These are phyloP conservation scores for Mycena maculata DNA, from an alignment of 768 basidiomycete species.

Conservation along the genomic window DNA sequence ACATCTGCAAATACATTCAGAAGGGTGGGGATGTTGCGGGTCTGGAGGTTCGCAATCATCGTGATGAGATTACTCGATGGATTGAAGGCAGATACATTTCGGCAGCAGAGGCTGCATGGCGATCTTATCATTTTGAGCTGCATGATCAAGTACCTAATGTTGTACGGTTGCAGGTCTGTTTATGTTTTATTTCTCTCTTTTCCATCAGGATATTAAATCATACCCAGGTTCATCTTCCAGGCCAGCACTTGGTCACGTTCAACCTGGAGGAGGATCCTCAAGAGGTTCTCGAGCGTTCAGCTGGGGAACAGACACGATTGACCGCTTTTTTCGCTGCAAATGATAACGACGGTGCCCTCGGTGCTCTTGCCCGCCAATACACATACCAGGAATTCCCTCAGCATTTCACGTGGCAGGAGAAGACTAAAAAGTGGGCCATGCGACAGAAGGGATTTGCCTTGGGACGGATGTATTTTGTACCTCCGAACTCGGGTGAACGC, in stretches of 20 bases:
- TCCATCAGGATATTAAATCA: too few species aligned
- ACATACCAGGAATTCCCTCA: slow-evolving; percentile 56
- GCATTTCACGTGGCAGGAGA: slow-evolving; percentile 41
- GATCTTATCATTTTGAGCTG: too few species aligned
- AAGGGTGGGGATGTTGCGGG: too few species aligned
- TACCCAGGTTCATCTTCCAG: slow-evolving; percentile 58
- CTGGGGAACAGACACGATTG: slow-evolving; percentile 41
- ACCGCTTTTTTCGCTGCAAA: slow-evolving; percentile 48
- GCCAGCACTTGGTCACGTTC: slow-evolving; percentile 53
- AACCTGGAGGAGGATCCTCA: slow-evolving; percentile 43
- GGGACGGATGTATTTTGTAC: slow-evolving; percentile 54
- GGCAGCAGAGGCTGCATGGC: too few species aligned
- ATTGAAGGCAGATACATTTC: too few species aligned
- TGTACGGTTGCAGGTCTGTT: too few species aligned
- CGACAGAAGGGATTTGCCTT: slow-evolving; percentile 47
- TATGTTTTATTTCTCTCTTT: too few species aligned
- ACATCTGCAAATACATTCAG: too few species aligned
- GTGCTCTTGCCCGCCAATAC: too few species aligned
- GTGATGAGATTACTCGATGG: too few species aligned
- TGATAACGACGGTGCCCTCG: slow-evolving; percentile 22
- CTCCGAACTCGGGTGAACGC: slow-evolving; percentile 40
- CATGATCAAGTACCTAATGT: too few species aligned
- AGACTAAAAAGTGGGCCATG: slow-evolving; percentile 41
- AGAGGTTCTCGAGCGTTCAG: slow-evolving; percentile 35
- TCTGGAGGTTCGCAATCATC: too few species aligned